Evolutionary conservation across 345 rosid species (phyloP), one percentile per base, ranked within the genome.

Genomic region (Linum tenue): DNA sequence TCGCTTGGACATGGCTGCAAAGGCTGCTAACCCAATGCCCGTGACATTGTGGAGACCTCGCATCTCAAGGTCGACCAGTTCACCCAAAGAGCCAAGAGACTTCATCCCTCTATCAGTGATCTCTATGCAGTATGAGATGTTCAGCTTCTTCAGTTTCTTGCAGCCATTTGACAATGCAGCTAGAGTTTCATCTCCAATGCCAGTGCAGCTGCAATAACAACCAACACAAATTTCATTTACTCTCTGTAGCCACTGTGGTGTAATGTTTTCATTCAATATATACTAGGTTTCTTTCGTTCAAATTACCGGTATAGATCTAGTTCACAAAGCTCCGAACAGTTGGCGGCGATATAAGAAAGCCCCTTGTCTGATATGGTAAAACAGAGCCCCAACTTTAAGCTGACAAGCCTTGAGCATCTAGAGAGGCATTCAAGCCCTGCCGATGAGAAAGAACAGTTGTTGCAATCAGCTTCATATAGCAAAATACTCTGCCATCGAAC

Each of bases 281-380:
- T n/a, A 11, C 42, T 35, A 1, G 35, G 69, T 37, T 68, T 16
- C 10, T 5, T 43, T 43, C 50, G 50, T 43, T 5, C 2, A 69
- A 62, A 62, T 80, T 91, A 87, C 96, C 90, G 86, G 77, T 92
- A 92, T 14, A 92, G 83, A 80, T 92, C 97, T 59, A 92, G 85
- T 63, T 88, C 92, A 11, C 53, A 70, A 65, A 92, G 84, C 73
- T 82, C 81, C 14, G 73, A 51, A 82, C 91, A 90, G 70, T 76
- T 84, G 31, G 88, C 77, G 36, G 86, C 84, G 22, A 92, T 83
- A 66, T 77, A 77, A 58, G 57, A 78, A 53, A 88, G 66, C 69
- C 98, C 98, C 77, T 79, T 84, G 78, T 85, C 86, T 3, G 97
- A 81, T 67, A 90, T 65, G 66, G 79, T 77, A 39, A 77, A 42